These are phyloP conservation scores for Hymenochaete sp. DNA, from an alignment of 1,284 basidiomycete species.

Conservation along the genomic window DNA sequence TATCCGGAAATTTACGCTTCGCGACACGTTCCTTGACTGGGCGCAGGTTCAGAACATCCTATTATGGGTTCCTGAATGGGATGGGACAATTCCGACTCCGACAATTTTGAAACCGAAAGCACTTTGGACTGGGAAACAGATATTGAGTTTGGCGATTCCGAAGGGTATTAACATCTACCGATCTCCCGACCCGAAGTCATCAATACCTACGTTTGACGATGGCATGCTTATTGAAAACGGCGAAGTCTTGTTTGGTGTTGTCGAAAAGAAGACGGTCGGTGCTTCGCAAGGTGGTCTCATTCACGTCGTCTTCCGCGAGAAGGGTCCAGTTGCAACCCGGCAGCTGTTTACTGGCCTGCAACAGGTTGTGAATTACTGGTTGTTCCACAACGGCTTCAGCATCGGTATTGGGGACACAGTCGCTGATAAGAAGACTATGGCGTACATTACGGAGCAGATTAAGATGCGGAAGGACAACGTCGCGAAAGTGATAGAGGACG, in stretches of 20 bases:
- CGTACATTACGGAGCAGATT: constrained; percentile 78
- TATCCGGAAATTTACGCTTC: constrained; percentile 93
- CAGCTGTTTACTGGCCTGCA: constrained; percentile 92
- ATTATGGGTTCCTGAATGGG: constrained; percentile 97
- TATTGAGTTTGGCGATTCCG: constrained; percentile 89
- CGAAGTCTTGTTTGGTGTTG: constrained; percentile 90
- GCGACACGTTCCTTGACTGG: constrained; percentile 93
- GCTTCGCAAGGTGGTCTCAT: constrained; percentile 91
- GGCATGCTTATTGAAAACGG: constrained; percentile 98
- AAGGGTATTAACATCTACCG: constrained; percentile 92
- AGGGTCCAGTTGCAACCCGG: constrained; percentile 89
- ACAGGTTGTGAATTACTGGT: constrained; percentile 96
- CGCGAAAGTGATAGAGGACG: constrained; percentile 61
- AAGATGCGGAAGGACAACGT: constrained; percentile 76
- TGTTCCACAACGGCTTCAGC: constrained; percentile 98
- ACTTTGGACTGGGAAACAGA: constrained; percentile 97
- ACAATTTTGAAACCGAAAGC: constrained; percentile 96
- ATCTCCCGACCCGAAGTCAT: constrained; percentile 70
- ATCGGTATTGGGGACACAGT: constrained; percentile 99
- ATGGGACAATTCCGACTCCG: constrained; percentile 86
- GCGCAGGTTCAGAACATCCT: constrained; percentile 93
- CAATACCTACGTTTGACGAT: constrained; percentile 82
- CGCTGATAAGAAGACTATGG: constrained; percentile 86
- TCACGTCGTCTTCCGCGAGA: constrained; percentile 96
- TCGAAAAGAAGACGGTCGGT: constrained; percentile 98